Evolutionary conservation across 2,329 filamentous ascomycete genomes (phyloP).

Genomic region (Parafenestella ontariensis): DNA sequence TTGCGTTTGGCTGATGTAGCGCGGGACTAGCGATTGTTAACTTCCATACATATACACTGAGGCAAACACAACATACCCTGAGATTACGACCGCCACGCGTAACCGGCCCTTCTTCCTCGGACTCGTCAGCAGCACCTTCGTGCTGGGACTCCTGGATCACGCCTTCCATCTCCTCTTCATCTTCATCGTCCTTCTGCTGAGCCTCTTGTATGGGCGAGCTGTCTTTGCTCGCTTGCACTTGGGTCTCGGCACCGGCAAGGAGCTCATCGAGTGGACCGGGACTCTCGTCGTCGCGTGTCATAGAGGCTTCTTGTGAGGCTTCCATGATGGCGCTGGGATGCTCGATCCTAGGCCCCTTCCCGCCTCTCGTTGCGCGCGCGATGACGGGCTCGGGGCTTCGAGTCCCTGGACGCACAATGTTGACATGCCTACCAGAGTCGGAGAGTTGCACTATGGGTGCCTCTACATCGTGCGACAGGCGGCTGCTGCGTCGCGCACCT

Average conservation of each 20-base stretch:
- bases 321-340: slow-evolving; percentile 60
- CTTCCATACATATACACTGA: slow-evolving; percentile 10
- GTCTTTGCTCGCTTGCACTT: slow-evolving; percentile 44
- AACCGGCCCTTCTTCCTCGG: slow-evolving; percentile 63
- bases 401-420: slow-evolving; percentile 62
- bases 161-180: slow-evolving; percentile 40
- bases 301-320: slow-evolving; percentile 59
- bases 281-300: slow-evolving; percentile 40
- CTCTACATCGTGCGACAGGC: slow-evolving; percentile 64
- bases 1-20: slow-evolving; percentile 43
- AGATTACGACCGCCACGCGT: slow-evolving; percentile 54
- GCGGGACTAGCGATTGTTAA: slow-evolving; percentile 34
- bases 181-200: slow-evolving; percentile 41
- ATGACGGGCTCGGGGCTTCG: slow-evolving; percentile 58
- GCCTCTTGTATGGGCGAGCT: slow-evolving; percentile 41
- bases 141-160: slow-evolving; percentile 55
- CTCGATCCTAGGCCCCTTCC: slow-evolving; percentile 57
- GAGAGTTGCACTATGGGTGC: slow-evolving; percentile 65
- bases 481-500: slow-evolving; percentile 62
- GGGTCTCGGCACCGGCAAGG: slow-evolving; percentile 45
- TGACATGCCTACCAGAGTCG: slow-evolving; percentile 64
- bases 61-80: slow-evolving; percentile 22
- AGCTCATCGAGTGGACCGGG: slow-evolving; percentile 42
- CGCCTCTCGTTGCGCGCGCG: slow-evolving; percentile 50
- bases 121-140: slow-evolving; percentile 50